Evolutionary conservation across 805 yeast genomes (phyloP).

Genomic region (Kodamaea fukazawae): DNA sequence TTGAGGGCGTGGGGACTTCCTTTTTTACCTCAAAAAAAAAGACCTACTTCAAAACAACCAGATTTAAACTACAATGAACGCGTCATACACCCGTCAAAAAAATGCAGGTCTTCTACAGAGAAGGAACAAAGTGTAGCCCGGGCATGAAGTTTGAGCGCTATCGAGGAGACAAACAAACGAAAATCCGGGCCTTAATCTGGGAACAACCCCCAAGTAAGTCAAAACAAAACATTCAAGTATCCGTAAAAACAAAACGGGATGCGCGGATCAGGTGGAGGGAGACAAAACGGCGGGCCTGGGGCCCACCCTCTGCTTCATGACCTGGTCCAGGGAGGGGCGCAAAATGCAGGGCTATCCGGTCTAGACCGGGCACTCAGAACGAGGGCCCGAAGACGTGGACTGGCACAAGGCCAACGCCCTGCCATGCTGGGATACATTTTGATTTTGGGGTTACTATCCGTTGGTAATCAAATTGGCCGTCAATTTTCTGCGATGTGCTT

Average conservation of each 20-base stretch:
- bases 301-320: conserved; percentile 1
- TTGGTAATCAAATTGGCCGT: conserved; percentile 30
- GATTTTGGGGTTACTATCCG: conserved; percentile 31
- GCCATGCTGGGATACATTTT: conserved; percentile 25
- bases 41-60: too few species aligned
- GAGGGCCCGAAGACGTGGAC: conserved; percentile 18
- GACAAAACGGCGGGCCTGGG: background rate
- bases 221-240: conserved; percentile 24
- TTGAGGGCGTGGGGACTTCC: too few species aligned
- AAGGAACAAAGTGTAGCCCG: conserved; percentile 35
- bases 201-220: conserved; percentile 25
- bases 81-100: background rate
- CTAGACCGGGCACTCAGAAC: conserved; percentile 20
- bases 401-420: conserved; percentile 18
- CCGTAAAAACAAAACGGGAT: conserved; percentile 29
- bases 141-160: conserved; percentile 50
- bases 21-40: too few species aligned
- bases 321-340: conserved; percentile 15
- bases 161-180: conserved; percentile 41
- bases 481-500: conserved; percentile 3
- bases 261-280: conserved; percentile 11
- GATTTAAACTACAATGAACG: too few species aligned
- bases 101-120: background rate
- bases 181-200: conserved; percentile 45
- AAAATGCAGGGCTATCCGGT: conserved; percentile 18